phyloP scores from a whole-genome alignment of 148 eudicot species.

The Diospyros lotus region DNA sequence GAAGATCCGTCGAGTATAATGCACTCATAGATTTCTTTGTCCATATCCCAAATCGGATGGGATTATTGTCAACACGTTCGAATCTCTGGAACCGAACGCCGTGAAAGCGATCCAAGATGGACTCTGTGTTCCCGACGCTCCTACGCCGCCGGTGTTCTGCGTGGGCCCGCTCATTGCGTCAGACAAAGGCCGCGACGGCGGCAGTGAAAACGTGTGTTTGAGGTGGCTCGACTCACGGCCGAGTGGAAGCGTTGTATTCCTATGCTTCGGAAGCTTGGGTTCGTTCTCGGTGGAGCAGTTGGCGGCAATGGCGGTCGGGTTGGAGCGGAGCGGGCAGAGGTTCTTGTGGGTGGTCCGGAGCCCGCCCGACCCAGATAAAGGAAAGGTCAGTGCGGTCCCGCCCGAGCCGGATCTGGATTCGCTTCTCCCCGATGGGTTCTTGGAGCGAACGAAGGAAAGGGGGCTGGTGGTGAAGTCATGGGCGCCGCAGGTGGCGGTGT shows the following conservation, averaged over 20 bases:
- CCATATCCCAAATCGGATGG: constrained; percentile 26
- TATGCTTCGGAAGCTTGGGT: constrained; percentile 56
- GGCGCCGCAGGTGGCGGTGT: constrained; percentile 47
- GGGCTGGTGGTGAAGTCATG: constrained; percentile 57
- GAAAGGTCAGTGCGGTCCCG: constrained; percentile 12
- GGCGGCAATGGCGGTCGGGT: constrained; percentile 46
- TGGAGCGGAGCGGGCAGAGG: constrained; percentile 46
- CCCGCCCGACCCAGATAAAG: constrained; percentile 28
- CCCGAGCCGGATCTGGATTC: constrained; percentile 31
- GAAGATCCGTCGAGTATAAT: neutral
- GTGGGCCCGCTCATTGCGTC: constrained; percentile 42
- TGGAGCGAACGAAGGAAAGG: constrained; percentile 35
- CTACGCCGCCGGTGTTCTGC: constrained; percentile 40
- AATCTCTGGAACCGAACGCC: constrained; percentile 27
- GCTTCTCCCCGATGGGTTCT: constrained; percentile 45
- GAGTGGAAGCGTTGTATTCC: constrained; percentile 40
- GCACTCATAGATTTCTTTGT: constrained; percentile 21
- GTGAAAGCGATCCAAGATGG: constrained; percentile 28
- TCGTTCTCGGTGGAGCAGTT: constrained; percentile 35
- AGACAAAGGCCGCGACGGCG: neutral
- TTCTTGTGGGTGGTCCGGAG: constrained; percentile 58
- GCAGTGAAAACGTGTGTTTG: constrained; percentile 33
- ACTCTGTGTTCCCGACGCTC: constrained; percentile 19
- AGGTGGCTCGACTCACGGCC: constrained; percentile 51
- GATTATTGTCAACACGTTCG: constrained; percentile 36